Evolutionary conservation across 257 asterid genomes (phyloP).

Genomic region (Solanum bulbocastanum): DNA sequence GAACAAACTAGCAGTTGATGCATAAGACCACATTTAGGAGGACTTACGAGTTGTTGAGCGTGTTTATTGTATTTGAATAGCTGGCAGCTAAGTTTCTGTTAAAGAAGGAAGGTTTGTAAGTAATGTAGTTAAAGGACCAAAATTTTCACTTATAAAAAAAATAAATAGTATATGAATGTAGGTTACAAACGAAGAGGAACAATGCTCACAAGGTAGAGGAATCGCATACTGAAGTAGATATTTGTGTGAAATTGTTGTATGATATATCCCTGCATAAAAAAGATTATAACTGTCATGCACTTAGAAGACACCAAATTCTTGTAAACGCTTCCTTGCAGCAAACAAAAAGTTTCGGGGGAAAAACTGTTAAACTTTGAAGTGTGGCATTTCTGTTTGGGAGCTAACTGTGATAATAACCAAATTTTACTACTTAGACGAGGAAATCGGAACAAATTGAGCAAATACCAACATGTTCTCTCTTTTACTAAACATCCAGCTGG

Average conservation of each 20-base stretch:
- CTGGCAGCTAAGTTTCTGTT: slow-evolving; percentile 78
- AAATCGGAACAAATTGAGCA: neutral
- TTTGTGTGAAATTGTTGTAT: slow-evolving; percentile 57
- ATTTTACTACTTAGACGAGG: neutral
- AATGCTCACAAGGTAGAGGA: slow-evolving; percentile 39
- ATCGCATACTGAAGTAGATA: slow-evolving; percentile 29
- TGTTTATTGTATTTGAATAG: slow-evolving; percentile 35
- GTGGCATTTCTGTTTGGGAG: neutral
- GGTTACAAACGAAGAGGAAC: neutral
- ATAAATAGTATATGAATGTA: neutral
- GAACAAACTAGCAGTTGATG: neutral
- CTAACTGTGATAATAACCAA: neutral
- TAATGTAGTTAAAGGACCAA: neutral
- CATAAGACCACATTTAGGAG: neutral
- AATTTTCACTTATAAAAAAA: neutral
- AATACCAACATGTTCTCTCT: slow-evolving; percentile 36
- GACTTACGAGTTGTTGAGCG: slow-evolving; percentile 40
- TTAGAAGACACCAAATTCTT: neutral
- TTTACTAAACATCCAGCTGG: slow-evolving; percentile 41
- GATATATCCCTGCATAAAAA: slow-evolving; percentile 73
- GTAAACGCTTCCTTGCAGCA: neutral
- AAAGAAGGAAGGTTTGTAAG: neutral
- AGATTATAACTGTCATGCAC: neutral
- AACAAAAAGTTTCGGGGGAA: neutral
- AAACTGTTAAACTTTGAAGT: neutral